Base-by-base conservation (phyloP, 108 stramenopile species). In the Pseudonitzschia multiseries region DNA sequence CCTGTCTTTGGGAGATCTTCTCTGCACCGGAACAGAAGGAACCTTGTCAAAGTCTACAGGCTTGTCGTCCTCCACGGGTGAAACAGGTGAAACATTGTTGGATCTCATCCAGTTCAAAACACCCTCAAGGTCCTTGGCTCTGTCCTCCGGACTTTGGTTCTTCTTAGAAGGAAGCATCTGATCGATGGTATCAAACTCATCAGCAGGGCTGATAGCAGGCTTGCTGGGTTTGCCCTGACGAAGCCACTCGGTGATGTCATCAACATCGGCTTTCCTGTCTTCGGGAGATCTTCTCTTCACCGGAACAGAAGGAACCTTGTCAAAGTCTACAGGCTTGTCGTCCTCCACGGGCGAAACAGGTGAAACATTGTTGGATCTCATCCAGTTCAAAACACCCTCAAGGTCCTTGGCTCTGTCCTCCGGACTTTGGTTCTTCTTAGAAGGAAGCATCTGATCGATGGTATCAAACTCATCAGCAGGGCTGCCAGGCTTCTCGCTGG, bases 161-260 rank as follows among this genome's bases (percentile, higher is more conserved):
- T 60, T 76, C 41, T 68, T 68, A 17, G 70, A 28, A 9, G 83
- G 83, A 21, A 74, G 46, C 14, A 83, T 65, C 21, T 74, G 60
- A 56, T 65, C 73, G 32, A 74, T 27, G 15, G 24, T 5, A 59
- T 21, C 26, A 13, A 59, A 59, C 29, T 59, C 57, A 59, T 59
- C 29, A 8, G 57, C 14, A 31, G 57, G 57, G 26, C 24, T 59
- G 36, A 6, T 36, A 60, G 50, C 64, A 76, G 48, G 57, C 8
- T 59, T 27, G 26, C 18, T 51, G 26, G 57, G 57, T 17, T 31
- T 27, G 15, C 57, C 57, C 26, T 59, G 28, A 17, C 77, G 59
- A 33, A 51, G 56, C 73, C 63, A 80, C 33, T 73, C 57, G 26
- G 63, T 41, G 27, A 70, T 57, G 28, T 48, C 74, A 53, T 79